Evolutionary conservation across 78 protist species (phyloP).

Genomic region (Anaeramoeba ignava): DNA sequence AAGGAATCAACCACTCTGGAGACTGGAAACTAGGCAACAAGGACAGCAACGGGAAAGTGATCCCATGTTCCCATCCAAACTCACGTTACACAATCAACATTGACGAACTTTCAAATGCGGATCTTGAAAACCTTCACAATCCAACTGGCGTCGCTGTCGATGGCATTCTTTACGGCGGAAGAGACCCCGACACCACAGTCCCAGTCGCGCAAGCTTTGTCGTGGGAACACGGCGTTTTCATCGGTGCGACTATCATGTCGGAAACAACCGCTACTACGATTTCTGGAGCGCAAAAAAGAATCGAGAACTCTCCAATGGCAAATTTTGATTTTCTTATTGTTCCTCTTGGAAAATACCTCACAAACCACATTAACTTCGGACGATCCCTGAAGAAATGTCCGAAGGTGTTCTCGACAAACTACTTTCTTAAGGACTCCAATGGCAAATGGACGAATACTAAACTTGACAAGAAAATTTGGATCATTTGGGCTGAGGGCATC

Average conservation of each 20-base stretch:
- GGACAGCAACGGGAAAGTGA: background rate
- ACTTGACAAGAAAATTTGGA: background rate
- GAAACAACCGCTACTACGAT: constrained; percentile 69
- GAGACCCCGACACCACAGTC: constrained; percentile 52
- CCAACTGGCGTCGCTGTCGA: constrained; percentile 73
- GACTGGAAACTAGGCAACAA: background rate
- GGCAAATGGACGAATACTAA: background rate
- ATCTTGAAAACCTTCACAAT: background rate
- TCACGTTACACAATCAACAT: background rate
- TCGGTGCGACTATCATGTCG: constrained; percentile 62
- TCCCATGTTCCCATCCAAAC: background rate
- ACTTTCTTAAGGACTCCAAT: background rate
- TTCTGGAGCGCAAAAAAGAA: constrained; percentile 8
- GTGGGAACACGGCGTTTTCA: constrained; percentile 82
- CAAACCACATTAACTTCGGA: constrained; percentile 34
- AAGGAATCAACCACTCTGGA: constrained; percentile 13
- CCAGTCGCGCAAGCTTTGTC: constrained; percentile 40
- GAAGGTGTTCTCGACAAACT: background rate
- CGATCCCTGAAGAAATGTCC: constrained; percentile 11
- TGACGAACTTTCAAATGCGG: constrained; percentile 8
- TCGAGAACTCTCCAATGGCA: constrained; percentile 34
- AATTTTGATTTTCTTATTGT: constrained; percentile 78
- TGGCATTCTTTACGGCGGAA: constrained; percentile 80
- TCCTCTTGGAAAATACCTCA: constrained; percentile 67
- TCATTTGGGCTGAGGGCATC: background rate